Evolutionary conservation across 2,329 filamentous ascomycete species (phyloP).

Genomic region (Sclerotinia subarctica): DNA sequence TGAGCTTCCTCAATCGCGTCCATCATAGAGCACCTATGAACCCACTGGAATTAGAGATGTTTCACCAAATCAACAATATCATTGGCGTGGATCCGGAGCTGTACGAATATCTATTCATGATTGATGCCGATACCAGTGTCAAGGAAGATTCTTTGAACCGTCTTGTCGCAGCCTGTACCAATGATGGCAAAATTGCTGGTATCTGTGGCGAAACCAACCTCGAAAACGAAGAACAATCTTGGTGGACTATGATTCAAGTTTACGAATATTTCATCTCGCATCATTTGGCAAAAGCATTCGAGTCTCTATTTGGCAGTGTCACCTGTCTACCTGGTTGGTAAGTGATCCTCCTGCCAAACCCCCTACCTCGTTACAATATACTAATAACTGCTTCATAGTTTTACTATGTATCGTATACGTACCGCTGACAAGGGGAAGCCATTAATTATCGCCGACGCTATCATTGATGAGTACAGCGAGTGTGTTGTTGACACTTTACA

Average conservation of each 20-base stretch:
- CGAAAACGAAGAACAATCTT: conserved; percentile 90
- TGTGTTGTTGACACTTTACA: conserved; percentile 91
- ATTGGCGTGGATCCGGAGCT: conserved; percentile 97
- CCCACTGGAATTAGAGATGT: conserved; percentile 94
- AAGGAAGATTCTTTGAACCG: conserved; percentile 88
- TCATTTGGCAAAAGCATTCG: conserved; percentile 93
- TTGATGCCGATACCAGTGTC: conserved; percentile 95
- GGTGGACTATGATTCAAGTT: conserved; percentile 99
- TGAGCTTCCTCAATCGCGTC: conserved; percentile 97
- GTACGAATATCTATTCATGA: conserved; percentile 96
- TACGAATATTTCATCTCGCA: conserved; percentile 99
- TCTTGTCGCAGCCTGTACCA: conserved; percentile 85
- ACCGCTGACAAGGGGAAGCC: conserved; percentile 93
- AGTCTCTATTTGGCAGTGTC: conserved; percentile 95
- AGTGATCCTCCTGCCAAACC: conserved; percentile 42
- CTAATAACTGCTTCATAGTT: conserved; percentile 56
- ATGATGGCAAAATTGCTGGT: conserved; percentile 93
- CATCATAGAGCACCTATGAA: conserved; percentile 94
- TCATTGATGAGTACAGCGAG: conserved; percentile 86
- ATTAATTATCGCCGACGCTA: conserved; percentile 83
- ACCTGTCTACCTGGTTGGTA: conserved; percentile 99
- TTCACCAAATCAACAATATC: conserved; percentile 98
- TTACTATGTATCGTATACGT: conserved; percentile 96
- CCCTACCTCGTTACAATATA: conserved; percentile 35
- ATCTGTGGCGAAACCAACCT: conserved; percentile 96